phyloP scores from a whole-genome alignment of 2,329 filamentous ascomycete genomes.

The Chaetomiaceae sp. region DNA sequence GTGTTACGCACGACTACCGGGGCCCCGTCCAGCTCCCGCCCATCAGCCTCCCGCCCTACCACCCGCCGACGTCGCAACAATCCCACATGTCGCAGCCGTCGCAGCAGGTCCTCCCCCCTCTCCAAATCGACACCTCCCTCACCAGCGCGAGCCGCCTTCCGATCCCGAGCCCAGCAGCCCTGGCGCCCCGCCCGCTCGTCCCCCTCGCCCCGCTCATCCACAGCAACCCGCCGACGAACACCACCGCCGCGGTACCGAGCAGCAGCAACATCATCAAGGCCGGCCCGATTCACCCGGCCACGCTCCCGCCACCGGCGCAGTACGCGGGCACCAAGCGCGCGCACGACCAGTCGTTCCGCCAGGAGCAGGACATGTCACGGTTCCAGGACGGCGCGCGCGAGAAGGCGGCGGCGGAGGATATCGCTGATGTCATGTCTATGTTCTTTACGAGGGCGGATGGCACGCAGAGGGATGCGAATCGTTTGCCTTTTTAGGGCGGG shows the following conservation, averaged over 20 bases:
- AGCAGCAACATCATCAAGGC: background rate
- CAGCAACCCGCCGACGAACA: background rate
- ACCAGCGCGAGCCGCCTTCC: conserved; percentile 9
- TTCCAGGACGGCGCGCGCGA: conserved; percentile 24
- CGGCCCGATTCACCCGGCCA: conserved; percentile 12
- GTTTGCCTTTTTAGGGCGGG: background rate
- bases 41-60: conserved; percentile 3
- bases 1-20: conserved; percentile 18
- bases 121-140: conserved; percentile 15
- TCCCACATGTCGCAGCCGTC: conserved; percentile 4
- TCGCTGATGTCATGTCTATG: background rate
- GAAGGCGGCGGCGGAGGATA: conserved; percentile 13
- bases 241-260: no score
- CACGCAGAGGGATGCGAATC: background rate
- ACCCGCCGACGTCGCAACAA: conserved; percentile 12
- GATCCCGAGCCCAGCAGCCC: conserved; percentile 17
- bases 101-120: conserved; percentile 14
- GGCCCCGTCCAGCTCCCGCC: conserved; percentile 19
- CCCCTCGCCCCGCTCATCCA: conserved; percentile 7
- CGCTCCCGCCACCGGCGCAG: conserved; percentile 13
- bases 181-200: background rate
- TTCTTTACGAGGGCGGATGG: conserved; percentile 22
- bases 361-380: conserved; percentile 7
- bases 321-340: conserved; percentile 25
- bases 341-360: conserved; percentile 22